Base-by-base conservation (phyloP, 2,329 filamentous ascomycete genomes). In the Trichoderma polysporum region DNA sequence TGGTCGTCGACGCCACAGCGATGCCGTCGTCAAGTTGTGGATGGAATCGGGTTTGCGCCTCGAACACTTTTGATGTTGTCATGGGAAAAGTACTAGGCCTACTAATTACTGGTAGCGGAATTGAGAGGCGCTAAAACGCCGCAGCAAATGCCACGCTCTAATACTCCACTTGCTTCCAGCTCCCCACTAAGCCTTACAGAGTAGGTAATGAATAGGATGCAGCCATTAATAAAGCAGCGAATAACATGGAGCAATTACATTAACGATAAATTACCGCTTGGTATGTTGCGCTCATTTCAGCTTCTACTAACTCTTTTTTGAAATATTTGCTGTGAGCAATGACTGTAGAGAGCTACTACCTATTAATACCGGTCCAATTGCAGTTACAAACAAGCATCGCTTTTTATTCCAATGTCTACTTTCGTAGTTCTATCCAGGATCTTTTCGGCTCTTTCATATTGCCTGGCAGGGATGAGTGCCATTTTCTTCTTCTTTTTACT, bases 371-470 rank as follows among this genome's bases (percentile, higher is more conserved):
- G 29, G 19, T 22, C 29, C 25, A 25, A 47, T 2, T 62, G 27
- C 33, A 37, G 33, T 53, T 27, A 39, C 10, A 39, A 39, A 62
- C 22, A n/a, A 6, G 45, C 33, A 31, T 62, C 33, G 49, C 35
- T 53, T 62, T 41, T 52, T 19, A 13, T 29, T 41, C 27, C 47
- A 62, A 53, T 29, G 25, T 62, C 15, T 62, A 62, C 57, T 45
- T 41, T 39, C 12, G 33, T 56, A 37, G 27, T 49, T 25, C 37
- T 33, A 56, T 56, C 50, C 50, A 56, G 50, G 13, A 25, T 37
- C 7, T 27, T 49, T 10, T n/a, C 13, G 25, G 49, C 8, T 62
- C 49, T 13, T 10, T 35, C 19, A 49, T 25, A 8, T 25, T 49
- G 15, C 29, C 6, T 25, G 31, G 41, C n/a, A 35, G 10, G 31